Percentiles rank a stretch among this genome's conserved stretches.
Conservation (phyloP, 2,329 filamentous ascomycete genomes). For the Leptographium galeiforme region DNA sequence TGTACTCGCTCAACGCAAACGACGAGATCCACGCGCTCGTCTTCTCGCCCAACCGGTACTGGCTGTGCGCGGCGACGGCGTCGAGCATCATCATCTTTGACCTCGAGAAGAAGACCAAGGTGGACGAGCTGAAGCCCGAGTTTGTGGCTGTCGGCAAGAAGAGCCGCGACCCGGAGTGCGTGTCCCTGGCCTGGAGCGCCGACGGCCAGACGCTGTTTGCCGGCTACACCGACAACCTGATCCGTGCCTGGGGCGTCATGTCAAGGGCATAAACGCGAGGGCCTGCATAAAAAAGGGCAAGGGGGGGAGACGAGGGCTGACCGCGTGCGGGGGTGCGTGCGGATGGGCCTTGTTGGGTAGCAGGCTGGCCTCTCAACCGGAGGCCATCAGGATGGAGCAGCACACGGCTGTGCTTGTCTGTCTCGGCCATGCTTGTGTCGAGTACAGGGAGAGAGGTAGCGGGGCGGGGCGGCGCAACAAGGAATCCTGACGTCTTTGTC, state of each 20-base stretch:
- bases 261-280: conserved; percentile 56
- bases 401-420: neutral
- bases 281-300: neutral
- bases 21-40: conserved; percentile 99
- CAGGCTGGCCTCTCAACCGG: neutral
- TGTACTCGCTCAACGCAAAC: conserved; percentile 98
- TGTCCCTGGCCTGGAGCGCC: conserved; percentile 92
- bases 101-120: conserved; percentile 99
- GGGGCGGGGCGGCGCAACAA: conserved; percentile 1
- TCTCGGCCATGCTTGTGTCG: neutral
- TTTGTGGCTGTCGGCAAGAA: conserved; percentile 96
- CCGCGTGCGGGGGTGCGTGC: neutral
- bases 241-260: conserved; percentile 96
- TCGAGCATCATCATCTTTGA: conserved; percentile 99
- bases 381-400: neutral
- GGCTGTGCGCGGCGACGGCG: conserved; percentile 96
- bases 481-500: conserved; percentile 1
- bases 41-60: conserved; percentile 99
- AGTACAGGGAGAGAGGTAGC: neutral
- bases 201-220: conserved; percentile 99
- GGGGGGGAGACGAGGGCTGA: neutral
- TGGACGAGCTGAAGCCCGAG: conserved; percentile 98
- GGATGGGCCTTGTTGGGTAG: neutral
- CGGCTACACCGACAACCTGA: conserved; percentile 99
- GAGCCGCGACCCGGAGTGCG: conserved; percentile 96